phyloP scores from a whole-genome alignment of 805 yeast genomes.

The Kodamaea jinghongensis region DNA sequence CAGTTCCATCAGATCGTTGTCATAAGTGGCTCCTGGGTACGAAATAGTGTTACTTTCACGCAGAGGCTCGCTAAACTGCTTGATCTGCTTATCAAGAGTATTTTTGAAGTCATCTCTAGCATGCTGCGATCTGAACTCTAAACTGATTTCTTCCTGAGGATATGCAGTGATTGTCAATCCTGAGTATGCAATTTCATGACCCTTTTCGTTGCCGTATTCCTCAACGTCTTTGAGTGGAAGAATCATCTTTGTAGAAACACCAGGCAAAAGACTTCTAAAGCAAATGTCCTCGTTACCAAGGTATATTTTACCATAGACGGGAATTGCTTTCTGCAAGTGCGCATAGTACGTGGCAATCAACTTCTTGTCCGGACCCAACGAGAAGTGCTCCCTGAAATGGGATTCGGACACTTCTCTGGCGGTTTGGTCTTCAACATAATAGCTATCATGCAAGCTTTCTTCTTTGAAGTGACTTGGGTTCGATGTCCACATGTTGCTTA shows the following conservation, averaged over 20 bases:
- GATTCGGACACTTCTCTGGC: constrained; percentile 47
- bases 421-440: constrained; percentile 42
- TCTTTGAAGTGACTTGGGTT: constrained; percentile 61
- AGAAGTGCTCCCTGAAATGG: constrained; percentile 66
- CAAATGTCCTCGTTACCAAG: constrained; percentile 69
- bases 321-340: constrained; percentile 67
- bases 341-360: constrained; percentile 69
- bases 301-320: constrained; percentile 81
- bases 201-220: constrained; percentile 62
- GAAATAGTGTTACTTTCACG: no score
- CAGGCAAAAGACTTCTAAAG: constrained; percentile 76
- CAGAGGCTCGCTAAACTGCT: constrained; percentile 25
- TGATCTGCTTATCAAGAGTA: constrained; percentile 51
- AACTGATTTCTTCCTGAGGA: constrained; percentile 72
- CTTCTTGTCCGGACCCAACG: constrained; percentile 49
- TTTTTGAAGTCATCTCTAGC: constrained; percentile 72
- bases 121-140: constrained; percentile 67
- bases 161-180: constrained; percentile 68
- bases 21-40: constrained; percentile 5
- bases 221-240: constrained; percentile 75
- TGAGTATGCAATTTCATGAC: constrained; percentile 63
- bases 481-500: constrained; percentile 50
- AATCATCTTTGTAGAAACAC: constrained; percentile 75
- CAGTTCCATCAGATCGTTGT: constrained; percentile 8
- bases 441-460: constrained; percentile 42